These are phyloP conservation scores for Amaranthus palmeri DNA, from an alignment of 148 eudicot genomes.

Conservation along the genomic window DNA sequence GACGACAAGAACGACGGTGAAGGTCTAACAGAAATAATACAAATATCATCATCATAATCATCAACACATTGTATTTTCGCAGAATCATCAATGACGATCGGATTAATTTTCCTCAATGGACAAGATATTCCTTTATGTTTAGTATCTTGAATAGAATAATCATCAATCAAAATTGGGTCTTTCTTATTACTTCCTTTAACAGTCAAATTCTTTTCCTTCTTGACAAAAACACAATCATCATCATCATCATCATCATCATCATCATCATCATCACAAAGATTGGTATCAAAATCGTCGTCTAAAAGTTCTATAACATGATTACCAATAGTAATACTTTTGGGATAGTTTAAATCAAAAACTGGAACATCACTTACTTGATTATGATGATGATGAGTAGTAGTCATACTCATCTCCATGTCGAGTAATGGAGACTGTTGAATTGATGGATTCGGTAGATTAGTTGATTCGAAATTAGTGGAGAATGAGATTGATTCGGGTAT, in stretches of 20 bases:
- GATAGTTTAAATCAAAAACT: background rate
- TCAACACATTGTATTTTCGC: conserved; percentile 22
- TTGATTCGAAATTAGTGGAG: background rate
- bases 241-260: no score
- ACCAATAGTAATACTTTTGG: background rate
- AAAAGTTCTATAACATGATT: conserved; percentile 11
- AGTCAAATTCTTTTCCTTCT: conserved; percentile 7
- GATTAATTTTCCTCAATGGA: background rate
- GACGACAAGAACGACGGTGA: background rate
- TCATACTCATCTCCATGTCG: background rate
- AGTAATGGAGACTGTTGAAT: background rate
- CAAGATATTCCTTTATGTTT: background rate
- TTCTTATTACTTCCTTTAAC: conserved; percentile 17
- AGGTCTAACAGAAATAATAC: conserved; percentile 8
- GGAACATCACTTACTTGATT: background rate
- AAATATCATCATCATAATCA: conserved; percentile 25
- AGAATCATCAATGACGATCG: background rate
- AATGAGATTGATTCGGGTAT: background rate
- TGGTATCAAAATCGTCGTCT: conserved; percentile 3
- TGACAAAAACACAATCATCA: conserved; percentile 28
- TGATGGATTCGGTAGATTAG: background rate
- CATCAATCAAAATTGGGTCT: conserved; percentile 31
- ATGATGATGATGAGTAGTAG: background rate
- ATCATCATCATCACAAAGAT: background rate
- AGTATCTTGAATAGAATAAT: conserved; percentile 7